Evolutionary conservation across 192 early-diverging fungal species (phyloP).

Genomic region (Cetraspora pellucida): DNA sequence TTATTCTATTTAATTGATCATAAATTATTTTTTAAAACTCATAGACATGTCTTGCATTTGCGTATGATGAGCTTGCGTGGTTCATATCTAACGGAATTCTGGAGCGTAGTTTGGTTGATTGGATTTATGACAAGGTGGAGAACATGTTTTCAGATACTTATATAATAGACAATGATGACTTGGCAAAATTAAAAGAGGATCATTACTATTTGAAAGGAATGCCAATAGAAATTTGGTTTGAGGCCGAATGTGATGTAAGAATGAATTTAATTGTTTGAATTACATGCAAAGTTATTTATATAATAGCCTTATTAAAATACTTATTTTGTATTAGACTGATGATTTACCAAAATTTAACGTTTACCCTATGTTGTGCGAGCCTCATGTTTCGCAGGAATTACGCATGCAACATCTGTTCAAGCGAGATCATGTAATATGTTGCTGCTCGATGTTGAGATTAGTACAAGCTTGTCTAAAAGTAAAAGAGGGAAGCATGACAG

Average conservation of each 20-base stretch:
- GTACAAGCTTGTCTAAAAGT: slow-evolving; percentile 73
- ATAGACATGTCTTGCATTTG: slow-evolving; percentile 67
- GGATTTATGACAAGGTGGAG: slow-evolving; percentile 71
- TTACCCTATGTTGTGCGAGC: slow-evolving; percentile 45
- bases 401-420: slow-evolving; percentile 29
- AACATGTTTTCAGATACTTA: slow-evolving; percentile 62
- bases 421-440: slow-evolving; percentile 49
- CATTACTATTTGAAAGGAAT: slow-evolving; percentile 34
- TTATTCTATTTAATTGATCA: not conserved
- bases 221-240: slow-evolving; percentile 45
- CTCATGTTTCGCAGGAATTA: slow-evolving; percentile 24
- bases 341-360: slow-evolving; percentile 43
- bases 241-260: slow-evolving; percentile 50
- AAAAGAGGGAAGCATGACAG: slow-evolving; percentile 53
- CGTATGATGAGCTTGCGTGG: slow-evolving; percentile 74
- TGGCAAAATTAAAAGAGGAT: slow-evolving; percentile 28
- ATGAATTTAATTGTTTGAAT: not conserved
- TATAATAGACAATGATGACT: slow-evolving; percentile 48
- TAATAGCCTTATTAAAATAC: no score
- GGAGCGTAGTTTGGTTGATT: slow-evolving; percentile 58
- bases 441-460: slow-evolving; percentile 70
- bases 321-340: not conserved
- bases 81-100: slow-evolving; percentile 56
- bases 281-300: no score
- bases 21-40: not conserved